phyloP scores from a whole-genome alignment of 2,329 filamentous ascomycete species.

The Thelonectria olida region DNA sequence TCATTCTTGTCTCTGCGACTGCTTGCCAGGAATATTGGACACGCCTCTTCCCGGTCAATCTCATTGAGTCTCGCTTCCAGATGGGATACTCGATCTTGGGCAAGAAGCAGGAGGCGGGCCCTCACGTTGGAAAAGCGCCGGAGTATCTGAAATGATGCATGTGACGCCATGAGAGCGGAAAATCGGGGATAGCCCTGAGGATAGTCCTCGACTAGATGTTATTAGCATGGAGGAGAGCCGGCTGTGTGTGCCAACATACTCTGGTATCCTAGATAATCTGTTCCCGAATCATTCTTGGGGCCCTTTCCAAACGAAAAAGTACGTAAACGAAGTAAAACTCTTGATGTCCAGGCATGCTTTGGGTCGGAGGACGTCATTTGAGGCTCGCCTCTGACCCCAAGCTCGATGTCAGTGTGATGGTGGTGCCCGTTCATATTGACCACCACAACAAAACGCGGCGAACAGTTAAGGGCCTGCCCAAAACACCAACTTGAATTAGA shows the following conservation, averaged over 20 bases:
- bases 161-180: conserved; percentile 41
- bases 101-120: conserved; percentile 41
- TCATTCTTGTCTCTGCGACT: conserved; percentile 32
- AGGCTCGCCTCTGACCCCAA: background rate
- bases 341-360: background rate
- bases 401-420: background rate
- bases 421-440: background rate
- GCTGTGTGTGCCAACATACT: no score
- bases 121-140: conserved; percentile 42
- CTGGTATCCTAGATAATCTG: background rate
- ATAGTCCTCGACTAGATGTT: conserved; percentile 16
- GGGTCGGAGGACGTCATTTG: no score
- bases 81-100: conserved; percentile 41
- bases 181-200: conserved; percentile 43
- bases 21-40: conserved; percentile 6
- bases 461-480: no score
- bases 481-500: no score
- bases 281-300: background rate
- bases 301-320: background rate
- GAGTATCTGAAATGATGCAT: conserved; percentile 38
- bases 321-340: background rate
- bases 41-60: conserved; percentile 38
- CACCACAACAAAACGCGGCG: background rate
- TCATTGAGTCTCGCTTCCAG: conserved; percentile 37
- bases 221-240: no score